Base-by-base conservation (phyloP, 2,329 filamentous ascomycete species). In the Aspergillus viridinutans region DNA sequence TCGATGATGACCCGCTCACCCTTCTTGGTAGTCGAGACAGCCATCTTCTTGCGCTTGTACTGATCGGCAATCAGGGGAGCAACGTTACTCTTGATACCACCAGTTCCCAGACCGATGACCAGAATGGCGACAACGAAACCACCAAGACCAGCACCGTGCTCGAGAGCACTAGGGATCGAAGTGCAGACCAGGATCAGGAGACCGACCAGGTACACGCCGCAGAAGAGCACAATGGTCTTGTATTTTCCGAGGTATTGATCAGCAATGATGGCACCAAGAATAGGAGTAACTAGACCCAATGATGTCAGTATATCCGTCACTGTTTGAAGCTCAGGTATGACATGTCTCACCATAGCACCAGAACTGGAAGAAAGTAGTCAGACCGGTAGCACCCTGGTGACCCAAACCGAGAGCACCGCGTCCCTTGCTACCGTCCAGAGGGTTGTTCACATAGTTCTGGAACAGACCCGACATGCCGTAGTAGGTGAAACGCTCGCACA, bases 51-150 rank as follows among this genome's bases (percentile, higher is more conserved):
- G 64, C 78, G 75, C 54, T 78, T 80, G 64, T 88, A 86, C 74
- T 90, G 87, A 61, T 89, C 86, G 52, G 85, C 85, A 64, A 86
- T 85, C 54, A 83, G 66, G 49, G 81, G 81, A 52, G 79, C 76
- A 48, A 83, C 80, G 71, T 88, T 89, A 63, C 84, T 83, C 76
- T 89, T 89, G 77, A 90, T 88, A 58, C 85, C 84, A 64, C 86
- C 86, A 1, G 85, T 88, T 53, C 86, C 86, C 12, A 88, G 69
- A 58, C 85, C 86, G 59, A 88, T 86, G 60, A 88, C 69, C 63
- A 89, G 76, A 60, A 86, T 78, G 9, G 83, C 76, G 14, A 78
- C 72, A 50, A 84, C 74, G 65, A 86, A 81, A n/a, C 80, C 81
- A 50, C 76, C 79, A n/a, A 86, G 68, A 42, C 81, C 79, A 28